Conservation (phyloP, 2,329 filamentous ascomycete species). For the Stachybotrys echinatus region DNA sequence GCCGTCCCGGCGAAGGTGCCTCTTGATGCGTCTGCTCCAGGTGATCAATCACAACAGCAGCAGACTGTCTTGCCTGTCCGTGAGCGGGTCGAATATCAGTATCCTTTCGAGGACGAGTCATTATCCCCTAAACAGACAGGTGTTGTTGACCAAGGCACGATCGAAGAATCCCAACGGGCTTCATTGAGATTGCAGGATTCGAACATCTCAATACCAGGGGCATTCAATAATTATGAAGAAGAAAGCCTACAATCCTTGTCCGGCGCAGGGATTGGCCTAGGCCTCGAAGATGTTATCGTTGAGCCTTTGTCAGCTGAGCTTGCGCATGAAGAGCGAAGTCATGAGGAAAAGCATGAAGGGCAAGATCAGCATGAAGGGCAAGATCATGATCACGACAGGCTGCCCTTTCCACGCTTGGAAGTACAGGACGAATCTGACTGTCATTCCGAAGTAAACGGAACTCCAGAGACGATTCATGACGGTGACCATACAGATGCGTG, state of each 20-base stretch:
- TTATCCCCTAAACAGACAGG: conserved; percentile 13
- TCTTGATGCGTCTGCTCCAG: conserved; percentile 16
- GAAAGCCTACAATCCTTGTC: not conserved
- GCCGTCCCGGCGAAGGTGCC: conserved; percentile 28
- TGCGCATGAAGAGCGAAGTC: too few relatives aligned
- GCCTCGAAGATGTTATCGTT: not conserved
- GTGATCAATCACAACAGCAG: conserved; percentile 22
- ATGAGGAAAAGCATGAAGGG: too few relatives aligned
- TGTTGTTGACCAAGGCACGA: conserved; percentile 6
- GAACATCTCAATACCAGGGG: not conserved
- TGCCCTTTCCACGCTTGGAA: conserved; percentile 29
- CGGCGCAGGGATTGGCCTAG: not conserved
- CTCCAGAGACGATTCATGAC: conserved; percentile 13
- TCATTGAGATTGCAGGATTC: not conserved
- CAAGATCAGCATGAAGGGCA: too few relatives aligned
- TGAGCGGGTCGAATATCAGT: conserved; percentile 39
- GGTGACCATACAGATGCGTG: conserved; percentile 30
- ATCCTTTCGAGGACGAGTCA: conserved; percentile 44
- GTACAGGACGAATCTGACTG: conserved; percentile 32
- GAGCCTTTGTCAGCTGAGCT: not conserved
- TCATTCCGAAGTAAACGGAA: conserved; percentile 26
- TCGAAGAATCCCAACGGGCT: conserved; percentile 2
- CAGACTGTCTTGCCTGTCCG: conserved; percentile 16
- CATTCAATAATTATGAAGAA: not conserved
- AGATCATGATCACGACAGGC: conserved; percentile 7